Percentiles rank a stretch among this genome's conserved stretches.
phyloP scores from a whole-genome alignment of 192 early-diverging fungal genomes.

The Podila horticola region DNA sequence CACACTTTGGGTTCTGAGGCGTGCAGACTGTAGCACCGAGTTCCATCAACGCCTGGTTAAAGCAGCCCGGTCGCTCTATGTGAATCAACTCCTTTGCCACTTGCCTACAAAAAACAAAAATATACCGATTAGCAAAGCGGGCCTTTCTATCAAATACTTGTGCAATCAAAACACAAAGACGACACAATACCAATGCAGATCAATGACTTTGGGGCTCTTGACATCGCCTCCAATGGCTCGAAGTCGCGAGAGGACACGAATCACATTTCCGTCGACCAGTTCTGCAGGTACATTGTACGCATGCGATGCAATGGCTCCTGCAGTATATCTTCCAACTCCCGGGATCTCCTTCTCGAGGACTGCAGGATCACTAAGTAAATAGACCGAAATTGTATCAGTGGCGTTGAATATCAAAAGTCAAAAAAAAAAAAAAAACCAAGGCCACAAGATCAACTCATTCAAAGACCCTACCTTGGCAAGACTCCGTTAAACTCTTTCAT shows the following conservation, averaged over 20 bases:
- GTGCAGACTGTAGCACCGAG: slow-evolving; percentile 80
- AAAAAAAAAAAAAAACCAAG: background rate
- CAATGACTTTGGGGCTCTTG: slow-evolving; percentile 64
- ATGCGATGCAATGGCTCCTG: slow-evolving; percentile 77
- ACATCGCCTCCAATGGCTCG: slow-evolving; percentile 73
- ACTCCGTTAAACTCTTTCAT: slow-evolving; percentile 59
- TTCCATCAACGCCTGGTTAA: slow-evolving; percentile 87
- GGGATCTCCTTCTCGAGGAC: slow-evolving; percentile 68
- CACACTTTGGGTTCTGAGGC: slow-evolving; percentile 71
- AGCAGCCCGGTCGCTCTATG: slow-evolving; percentile 70
- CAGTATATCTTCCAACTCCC: slow-evolving; percentile 78
- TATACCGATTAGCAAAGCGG: background rate
- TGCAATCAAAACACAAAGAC: background rate
- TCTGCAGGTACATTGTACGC: slow-evolving; percentile 70
- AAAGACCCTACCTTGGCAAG: slow-evolving; percentile 57
- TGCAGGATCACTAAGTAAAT: slow-evolving; percentile 48
- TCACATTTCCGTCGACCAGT: slow-evolving; percentile 83
- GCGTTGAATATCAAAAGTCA: background rate
- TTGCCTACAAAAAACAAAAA: slow-evolving; percentile 44
- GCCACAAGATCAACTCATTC: background rate
- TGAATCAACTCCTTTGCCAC: slow-evolving; percentile 68
- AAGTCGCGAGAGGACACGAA: slow-evolving; percentile 73
- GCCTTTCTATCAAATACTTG: background rate
- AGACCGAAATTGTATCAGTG: background rate
- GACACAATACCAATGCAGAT: slow-evolving; percentile 65